Base-by-base conservation (phyloP, 805 yeast genomes). In the Kuraishia piskuri region DNA sequence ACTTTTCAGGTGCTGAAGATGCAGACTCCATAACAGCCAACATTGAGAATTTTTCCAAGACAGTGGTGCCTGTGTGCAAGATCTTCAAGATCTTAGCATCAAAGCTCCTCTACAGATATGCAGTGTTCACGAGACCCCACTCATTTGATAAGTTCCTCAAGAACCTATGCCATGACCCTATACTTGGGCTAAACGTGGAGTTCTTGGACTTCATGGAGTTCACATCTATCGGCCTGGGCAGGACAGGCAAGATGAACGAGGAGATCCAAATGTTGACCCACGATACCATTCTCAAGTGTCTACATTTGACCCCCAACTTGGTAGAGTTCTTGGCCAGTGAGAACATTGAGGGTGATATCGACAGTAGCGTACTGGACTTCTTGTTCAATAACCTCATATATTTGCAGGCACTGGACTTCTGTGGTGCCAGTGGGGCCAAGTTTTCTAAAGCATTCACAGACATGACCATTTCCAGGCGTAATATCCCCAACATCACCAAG, bases 261-360 rank as follows among this genome's bases (percentile, higher is more conserved):
- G 95, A 88, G 68, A 90, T 90, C 60, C 95, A 90, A 68, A 88
- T 88, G 88, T 89, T 90, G 46, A 90, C 96, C 0, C 75, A 84
- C 46, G 70, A 72, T 24, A 90, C 96, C 2, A 82, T 90, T 22
- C 67, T 79, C 49, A 73, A 79, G 22, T 88, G 89, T 54, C 72
- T 90, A 25, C 63, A 68, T 51, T 66, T 80, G 54, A 83, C 88
- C 1, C 86, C 89, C 0, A 83, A 86, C 58, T 68, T 91, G 51
- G 69, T 79, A 10, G 96, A 90, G 65, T 89, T 91, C 65, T 71
- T 90, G 53, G 94, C 90, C 1, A 80, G 87, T 58, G 97, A 90
- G 64, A 86, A 87, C 59, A 86, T 90, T 55, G 94, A 90, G 69
- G 87, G 78, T 63, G 97, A 90, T 64, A 72, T 90, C 61, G 87